phyloP scores from a whole-genome alignment of 352 stramenopile species.

The Saprolegnia diclina region DNA sequence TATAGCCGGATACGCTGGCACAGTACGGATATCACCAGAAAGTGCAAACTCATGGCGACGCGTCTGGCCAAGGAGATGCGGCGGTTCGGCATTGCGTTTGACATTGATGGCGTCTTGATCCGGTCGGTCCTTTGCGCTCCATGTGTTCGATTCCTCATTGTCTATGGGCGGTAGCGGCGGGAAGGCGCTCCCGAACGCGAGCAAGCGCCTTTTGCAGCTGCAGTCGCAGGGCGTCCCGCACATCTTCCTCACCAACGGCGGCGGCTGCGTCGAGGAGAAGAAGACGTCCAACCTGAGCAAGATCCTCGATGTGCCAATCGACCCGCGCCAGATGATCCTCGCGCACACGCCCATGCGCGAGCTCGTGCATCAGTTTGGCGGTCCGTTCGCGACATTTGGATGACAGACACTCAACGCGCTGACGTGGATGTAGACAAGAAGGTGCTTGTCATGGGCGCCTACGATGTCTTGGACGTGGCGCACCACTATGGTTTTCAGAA shows the following conservation, averaged over 20 bases:
- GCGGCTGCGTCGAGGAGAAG: conserved; percentile 75
- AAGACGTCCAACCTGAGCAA: conserved; percentile 76
- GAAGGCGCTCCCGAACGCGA: conserved; percentile 60
- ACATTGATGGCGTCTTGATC: conserved; percentile 90
- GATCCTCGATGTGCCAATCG: conserved; percentile 53
- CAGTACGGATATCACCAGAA: too few relatives aligned
- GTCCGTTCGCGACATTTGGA: conserved; percentile 28
- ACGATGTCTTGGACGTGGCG: conserved; percentile 77
- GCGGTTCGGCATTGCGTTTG: conserved; percentile 82
- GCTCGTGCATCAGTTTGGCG: conserved; percentile 53
- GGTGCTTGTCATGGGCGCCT: conserved; percentile 83
- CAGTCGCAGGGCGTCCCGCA: conserved; percentile 60
- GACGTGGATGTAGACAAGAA: conserved; percentile 43
- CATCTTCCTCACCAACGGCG: conserved; percentile 88
- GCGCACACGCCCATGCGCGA: conserved; percentile 87
- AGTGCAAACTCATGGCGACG: neutral
- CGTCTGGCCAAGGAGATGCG: conserved; percentile 24
- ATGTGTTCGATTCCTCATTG: neutral
- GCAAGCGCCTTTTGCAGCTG: conserved; percentile 60
- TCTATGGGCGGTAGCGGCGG: conserved; percentile 38
- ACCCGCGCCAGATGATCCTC: conserved; percentile 71
- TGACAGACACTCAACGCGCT: neutral
- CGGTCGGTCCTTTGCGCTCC: conserved; percentile 34
- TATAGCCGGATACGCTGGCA: neutral
- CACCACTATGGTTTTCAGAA: conserved; percentile 79